phyloP scores from a whole-genome alignment of 2,329 filamentous ascomycete genomes.

The Aspergillus puulaauensis region DNA sequence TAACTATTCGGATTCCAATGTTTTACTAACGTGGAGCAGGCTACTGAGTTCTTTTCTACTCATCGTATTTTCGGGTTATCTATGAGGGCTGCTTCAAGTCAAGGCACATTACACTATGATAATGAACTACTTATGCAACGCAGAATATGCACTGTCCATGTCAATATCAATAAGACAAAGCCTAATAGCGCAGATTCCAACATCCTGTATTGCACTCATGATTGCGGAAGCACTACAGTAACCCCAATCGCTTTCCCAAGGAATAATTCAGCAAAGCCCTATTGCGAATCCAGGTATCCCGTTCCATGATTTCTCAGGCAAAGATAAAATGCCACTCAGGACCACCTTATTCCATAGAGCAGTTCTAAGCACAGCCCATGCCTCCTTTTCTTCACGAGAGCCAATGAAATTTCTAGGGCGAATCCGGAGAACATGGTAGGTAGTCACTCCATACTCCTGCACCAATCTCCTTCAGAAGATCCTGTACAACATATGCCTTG shows the following conservation, averaged over 20 bases:
- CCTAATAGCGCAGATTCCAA: too few species aligned
- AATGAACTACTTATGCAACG: background rate
- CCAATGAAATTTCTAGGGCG: too few species aligned
- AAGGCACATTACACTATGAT: background rate
- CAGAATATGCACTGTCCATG: background rate
- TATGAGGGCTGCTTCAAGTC: background rate
- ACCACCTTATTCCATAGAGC: too few species aligned
- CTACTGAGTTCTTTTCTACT: background rate
- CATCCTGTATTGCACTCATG: background rate
- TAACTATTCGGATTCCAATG: background rate
- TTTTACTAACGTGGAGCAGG: constrained; percentile 1
- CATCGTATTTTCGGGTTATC: background rate
- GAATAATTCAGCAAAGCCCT: background rate
- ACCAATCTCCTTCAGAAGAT: too few species aligned
- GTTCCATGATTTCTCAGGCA: too few species aligned
- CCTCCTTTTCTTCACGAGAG: too few species aligned
- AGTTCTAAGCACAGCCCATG: too few species aligned
- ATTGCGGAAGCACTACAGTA: background rate
- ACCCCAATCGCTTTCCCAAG: background rate
- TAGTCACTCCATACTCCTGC: too few species aligned
- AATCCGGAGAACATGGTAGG: too few species aligned
- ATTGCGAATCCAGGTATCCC: background rate
- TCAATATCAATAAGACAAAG: background rate
- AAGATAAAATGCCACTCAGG: too few species aligned
- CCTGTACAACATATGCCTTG: too few species aligned